These are phyloP conservation scores for Gardenia jasminoides DNA, from an alignment of 257 asterid species.

Conservation along the genomic window DNA sequence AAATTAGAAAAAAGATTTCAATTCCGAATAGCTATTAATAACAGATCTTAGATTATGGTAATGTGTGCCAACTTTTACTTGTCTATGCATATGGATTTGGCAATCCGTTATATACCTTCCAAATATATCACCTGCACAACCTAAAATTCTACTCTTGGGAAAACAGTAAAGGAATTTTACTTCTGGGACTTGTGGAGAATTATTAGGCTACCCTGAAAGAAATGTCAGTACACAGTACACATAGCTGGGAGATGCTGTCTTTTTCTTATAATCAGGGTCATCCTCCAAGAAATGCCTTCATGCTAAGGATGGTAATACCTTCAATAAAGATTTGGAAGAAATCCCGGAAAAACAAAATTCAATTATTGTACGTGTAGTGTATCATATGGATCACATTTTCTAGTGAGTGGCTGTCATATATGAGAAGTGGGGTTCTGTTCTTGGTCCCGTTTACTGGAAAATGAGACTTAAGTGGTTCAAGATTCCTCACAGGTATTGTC, in stretches of 20 bases:
- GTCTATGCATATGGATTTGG: not conserved
- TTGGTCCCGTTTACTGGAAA: conserved; percentile 35
- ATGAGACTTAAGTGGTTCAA: conserved; percentile 14
- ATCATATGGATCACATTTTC: conserved; percentile 40
- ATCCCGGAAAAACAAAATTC: conserved; percentile 29
- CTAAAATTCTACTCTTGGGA: conserved; percentile 3
- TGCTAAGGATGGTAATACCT: conserved; percentile 34
- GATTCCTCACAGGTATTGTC: conserved; percentile 38
- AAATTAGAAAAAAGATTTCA: not conserved
- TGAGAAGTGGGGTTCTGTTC: conserved; percentile 38
- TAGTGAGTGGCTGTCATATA: conserved; percentile 41
- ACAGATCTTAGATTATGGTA: not conserved
- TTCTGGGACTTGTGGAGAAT: conserved; percentile 8
- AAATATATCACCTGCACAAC: not conserved
- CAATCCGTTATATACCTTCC: not conserved
- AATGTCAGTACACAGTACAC: conserved; percentile 27
- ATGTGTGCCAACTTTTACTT: not conserved
- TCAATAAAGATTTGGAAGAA: conserved; percentile 29
- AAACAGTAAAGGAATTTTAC: conserved; percentile 5
- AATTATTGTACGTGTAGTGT: conserved; percentile 44
- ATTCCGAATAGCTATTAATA: not conserved
- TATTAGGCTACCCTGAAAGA: conserved; percentile 29
- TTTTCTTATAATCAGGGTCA: conserved; percentile 47
- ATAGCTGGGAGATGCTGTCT: conserved; percentile 52
- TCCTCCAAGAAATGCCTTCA: conserved; percentile 46